These are phyloP conservation scores for Wickerhamomyces alni DNA, from an alignment of 805 yeast genomes.

Conservation along the genomic window DNA sequence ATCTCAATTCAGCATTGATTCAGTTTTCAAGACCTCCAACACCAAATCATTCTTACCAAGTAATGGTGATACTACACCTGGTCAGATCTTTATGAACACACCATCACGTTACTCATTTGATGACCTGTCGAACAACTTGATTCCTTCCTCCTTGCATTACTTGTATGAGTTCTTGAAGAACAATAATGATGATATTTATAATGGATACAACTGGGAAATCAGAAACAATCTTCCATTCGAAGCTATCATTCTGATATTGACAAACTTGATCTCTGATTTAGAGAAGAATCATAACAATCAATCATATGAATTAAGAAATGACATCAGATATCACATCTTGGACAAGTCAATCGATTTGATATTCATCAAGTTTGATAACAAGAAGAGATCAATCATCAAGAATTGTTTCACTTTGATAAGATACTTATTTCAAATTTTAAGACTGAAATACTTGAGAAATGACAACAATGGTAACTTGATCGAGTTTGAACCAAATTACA, in stretches of 20 bases:
- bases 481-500: slow-evolving; percentile 19
- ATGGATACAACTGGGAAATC: slow-evolving; percentile 55
- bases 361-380: slow-evolving; percentile 27
- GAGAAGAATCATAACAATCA: slow-evolving; percentile 24
- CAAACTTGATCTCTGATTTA: slow-evolving; percentile 48
- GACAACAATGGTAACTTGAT: slow-evolving; percentile 11
- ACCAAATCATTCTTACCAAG: slow-evolving; percentile 5
- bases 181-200: slow-evolving; percentile 40
- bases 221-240: slow-evolving; percentile 57
- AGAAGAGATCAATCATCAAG: slow-evolving; percentile 27
- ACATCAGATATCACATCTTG: slow-evolving; percentile 25
- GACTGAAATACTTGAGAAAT: slow-evolving; percentile 23
- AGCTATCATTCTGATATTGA: slow-evolving; percentile 45
- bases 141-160: slow-evolving; percentile 53
- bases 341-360: slow-evolving; percentile 27
- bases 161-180: slow-evolving; percentile 48
- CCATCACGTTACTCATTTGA: slow-evolving; percentile 37
- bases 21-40: slow-evolving; percentile 10
- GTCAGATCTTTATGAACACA: slow-evolving; percentile 2
- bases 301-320: slow-evolving; percentile 27
- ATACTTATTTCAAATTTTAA: slow-evolving; percentile 26
- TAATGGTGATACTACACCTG: neutral
- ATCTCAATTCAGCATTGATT: slow-evolving; percentile 21
- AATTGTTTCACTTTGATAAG: slow-evolving; percentile 27
- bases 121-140: slow-evolving; percentile 44